phyloP scores from a whole-genome alignment of 371 early-diverging fungal genomes.

The Circinella minor region DNA sequence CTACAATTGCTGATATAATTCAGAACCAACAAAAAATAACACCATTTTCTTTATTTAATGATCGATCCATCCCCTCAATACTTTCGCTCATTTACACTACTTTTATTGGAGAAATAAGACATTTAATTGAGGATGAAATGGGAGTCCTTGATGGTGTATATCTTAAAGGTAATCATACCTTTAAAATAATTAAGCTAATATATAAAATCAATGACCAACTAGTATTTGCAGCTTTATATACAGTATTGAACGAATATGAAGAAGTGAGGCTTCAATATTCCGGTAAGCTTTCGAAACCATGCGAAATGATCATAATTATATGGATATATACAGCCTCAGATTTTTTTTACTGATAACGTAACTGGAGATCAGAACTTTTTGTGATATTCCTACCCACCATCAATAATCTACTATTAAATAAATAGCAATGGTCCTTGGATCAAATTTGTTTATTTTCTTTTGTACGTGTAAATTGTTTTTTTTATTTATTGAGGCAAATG shows the following conservation, averaged over 20 bases:
- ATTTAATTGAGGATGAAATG: neutral
- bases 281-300: neutral
- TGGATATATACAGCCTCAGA: neutral
- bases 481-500: no score
- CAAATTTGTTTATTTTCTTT: no score
- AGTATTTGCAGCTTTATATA: neutral
- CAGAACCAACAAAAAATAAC: no score
- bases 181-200: neutral
- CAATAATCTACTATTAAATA: no score
- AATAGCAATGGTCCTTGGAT: no score
- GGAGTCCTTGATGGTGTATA: neutral
- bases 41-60: neutral
- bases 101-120: neutral
- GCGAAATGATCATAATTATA: neutral
- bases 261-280: neutral
- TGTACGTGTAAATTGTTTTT: no score
- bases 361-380: neutral
- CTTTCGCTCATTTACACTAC: neutral
- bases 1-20: no score
- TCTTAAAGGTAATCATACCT: slow-evolving; percentile 2
- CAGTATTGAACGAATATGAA: neutral
- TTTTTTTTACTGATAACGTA: neutral
- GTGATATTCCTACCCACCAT: neutral
- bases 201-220: neutral
- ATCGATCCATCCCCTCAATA: neutral